Evolutionary conservation across 2,329 filamentous ascomycete species (phyloP).

Genomic region (Fusarium coffeatum): DNA sequence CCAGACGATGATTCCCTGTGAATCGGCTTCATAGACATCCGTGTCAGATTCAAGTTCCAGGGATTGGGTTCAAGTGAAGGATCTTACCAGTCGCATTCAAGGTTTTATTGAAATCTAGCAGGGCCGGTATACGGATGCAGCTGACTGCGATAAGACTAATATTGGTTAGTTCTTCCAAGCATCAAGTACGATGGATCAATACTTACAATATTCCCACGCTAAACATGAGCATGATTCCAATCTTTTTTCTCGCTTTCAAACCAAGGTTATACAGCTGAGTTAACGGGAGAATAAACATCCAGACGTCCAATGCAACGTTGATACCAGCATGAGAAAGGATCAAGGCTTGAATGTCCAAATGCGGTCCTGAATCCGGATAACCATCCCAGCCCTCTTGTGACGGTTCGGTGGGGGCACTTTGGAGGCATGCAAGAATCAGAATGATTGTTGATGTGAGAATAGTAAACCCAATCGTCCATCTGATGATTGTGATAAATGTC

Average conservation of each 20-base stretch:
- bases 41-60: neutral
- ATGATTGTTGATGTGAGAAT: neutral
- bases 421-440: neutral
- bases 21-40: neutral
- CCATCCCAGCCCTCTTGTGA: constrained; percentile 13
- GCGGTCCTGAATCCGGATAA: neutral
- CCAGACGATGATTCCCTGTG: constrained; percentile 12
- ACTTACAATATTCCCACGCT: constrained; percentile 15
- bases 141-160: constrained; percentile 10
- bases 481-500: neutral
- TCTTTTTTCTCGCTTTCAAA: neutral
- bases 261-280: constrained; percentile 7
- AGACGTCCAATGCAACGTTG: constrained; percentile 4
- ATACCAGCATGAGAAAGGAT: constrained; percentile 4
- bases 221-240: constrained; percentile 3
- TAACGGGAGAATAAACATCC: constrained; percentile 9
- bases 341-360: neutral
- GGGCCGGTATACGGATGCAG: constrained; percentile 1
- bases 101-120: neutral
- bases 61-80: rapidly evolving
- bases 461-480: neutral
- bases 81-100: neutral
- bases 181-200: rapidly evolving
- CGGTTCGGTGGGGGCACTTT: neutral
- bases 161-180: neutral